phyloP scores from a whole-genome alignment of 2,329 filamentous ascomycete genomes.

The Periconia sp. region DNA sequence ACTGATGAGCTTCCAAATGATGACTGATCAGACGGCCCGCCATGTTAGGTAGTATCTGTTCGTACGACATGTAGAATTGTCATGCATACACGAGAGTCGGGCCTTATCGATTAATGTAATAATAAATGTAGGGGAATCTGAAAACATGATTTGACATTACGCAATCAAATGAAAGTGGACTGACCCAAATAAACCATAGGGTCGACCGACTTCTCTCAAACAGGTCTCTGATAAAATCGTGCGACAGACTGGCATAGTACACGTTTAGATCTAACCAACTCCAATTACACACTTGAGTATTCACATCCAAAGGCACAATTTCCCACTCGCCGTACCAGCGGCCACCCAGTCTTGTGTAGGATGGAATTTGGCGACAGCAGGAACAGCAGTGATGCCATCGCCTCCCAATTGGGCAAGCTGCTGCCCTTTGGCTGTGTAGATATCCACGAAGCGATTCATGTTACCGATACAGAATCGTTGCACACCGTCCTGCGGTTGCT shows the following conservation, averaged over 20 bases:
- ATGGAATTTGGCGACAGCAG: constrained; percentile 89
- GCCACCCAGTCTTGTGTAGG: constrained; percentile 87
- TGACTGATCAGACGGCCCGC: background rate
- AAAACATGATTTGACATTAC: background rate
- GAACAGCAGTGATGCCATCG: constrained; percentile 90
- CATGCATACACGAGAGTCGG: too few relatives aligned
- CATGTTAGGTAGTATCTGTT: background rate
- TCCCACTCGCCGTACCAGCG: constrained; percentile 87
- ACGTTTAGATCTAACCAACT: background rate
- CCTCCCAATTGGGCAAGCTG: constrained; percentile 87
- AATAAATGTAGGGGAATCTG: background rate
- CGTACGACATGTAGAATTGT: background rate
- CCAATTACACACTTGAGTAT: background rate
- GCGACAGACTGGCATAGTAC: background rate
- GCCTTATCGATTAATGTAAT: background rate
- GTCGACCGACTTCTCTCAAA: background rate
- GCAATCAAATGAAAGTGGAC: background rate
- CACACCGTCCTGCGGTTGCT: constrained; percentile 72
- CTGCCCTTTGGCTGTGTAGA: constrained; percentile 79
- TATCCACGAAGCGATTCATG: constrained; percentile 96
- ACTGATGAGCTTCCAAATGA: background rate
- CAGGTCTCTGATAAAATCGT: too few relatives aligned
- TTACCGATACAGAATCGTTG: constrained; percentile 93
- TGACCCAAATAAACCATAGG: background rate
- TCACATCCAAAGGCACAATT: constrained; percentile 87